phyloP scores from a whole-genome alignment of 2,329 filamentous ascomycete genomes.

The Beauveria australis region DNA sequence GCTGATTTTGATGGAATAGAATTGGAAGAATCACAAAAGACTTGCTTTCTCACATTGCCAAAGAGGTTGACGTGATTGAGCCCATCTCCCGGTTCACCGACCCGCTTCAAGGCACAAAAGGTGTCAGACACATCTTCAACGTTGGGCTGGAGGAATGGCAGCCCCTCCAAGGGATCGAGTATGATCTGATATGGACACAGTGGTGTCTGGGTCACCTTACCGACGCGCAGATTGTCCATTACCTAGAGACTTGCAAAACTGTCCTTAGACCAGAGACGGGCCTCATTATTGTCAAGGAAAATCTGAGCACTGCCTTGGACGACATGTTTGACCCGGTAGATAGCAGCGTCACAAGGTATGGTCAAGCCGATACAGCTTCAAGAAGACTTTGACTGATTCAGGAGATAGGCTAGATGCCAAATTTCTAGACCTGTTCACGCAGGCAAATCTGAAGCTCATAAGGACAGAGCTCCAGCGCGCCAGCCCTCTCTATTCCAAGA shows the following conservation, averaged over 20 bases:
- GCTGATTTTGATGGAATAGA: slow-evolving; percentile 28
- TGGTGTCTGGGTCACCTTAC: slow-evolving; percentile 59
- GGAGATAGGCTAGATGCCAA: slow-evolving; percentile 57
- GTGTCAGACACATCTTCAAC: slow-evolving; percentile 58
- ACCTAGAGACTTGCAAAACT: slow-evolving; percentile 52
- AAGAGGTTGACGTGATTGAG: slow-evolving; percentile 74
- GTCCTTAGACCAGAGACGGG: slow-evolving; percentile 23
- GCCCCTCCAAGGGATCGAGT: slow-evolving; percentile 38
- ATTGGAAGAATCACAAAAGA: slow-evolving; percentile 79
- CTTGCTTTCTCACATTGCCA: slow-evolving; percentile 60
- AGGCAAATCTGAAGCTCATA: slow-evolving; percentile 59
- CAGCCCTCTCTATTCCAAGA: slow-evolving; percentile 46
- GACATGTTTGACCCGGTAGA: slow-evolving; percentile 73
- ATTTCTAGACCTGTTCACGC: slow-evolving; percentile 60
- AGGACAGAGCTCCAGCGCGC: slow-evolving; percentile 65
- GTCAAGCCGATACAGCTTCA: not conserved
- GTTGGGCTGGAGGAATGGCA: slow-evolving; percentile 67
- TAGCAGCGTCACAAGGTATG: slow-evolving; percentile 63
- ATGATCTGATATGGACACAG: slow-evolving; percentile 28
- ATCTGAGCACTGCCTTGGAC: slow-evolving; percentile 46
- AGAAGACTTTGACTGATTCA: not conserved
- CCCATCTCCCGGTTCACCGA: slow-evolving; percentile 75
- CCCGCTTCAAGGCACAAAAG: slow-evolving; percentile 48
- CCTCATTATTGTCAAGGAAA: slow-evolving; percentile 51
- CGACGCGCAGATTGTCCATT: slow-evolving; percentile 62